Percentiles rank a stretch among this genome's conserved stretches.
Evolutionary conservation across 164 flowering plant species (phyloP).

Genomic region (Sedum album): DNA sequence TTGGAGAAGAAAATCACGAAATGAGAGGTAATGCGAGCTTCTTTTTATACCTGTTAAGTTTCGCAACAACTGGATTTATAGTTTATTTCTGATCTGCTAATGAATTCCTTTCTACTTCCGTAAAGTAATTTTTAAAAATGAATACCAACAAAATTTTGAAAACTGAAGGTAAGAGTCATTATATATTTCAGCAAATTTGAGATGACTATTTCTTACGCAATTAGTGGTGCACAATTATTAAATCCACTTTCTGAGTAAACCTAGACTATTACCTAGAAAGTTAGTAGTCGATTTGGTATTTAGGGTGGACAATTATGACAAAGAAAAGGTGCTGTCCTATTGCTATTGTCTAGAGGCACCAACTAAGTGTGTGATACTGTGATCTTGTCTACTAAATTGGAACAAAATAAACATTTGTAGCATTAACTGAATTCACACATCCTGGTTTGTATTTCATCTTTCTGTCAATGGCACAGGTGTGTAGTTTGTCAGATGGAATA

Average conservation of each 20-base stretch:
- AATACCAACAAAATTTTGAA: too few relatives aligned
- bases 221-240: neutral
- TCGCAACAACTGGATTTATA: too few relatives aligned
- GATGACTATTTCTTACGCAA: neutral
- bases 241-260: neutral
- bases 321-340: neutral
- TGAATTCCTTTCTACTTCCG: too few relatives aligned
- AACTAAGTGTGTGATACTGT: neutral
- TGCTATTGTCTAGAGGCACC: neutral
- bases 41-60: too few relatives aligned
- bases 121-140: too few relatives aligned
- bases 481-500: constrained; percentile 93
- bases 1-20: constrained; percentile 49
- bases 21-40: constrained; percentile 44
- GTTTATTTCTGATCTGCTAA: too few relatives aligned
- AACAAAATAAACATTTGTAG: neutral
- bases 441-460: neutral
- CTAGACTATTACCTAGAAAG: neutral
- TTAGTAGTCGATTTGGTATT: neutral
- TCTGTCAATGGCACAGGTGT: constrained; percentile 35
- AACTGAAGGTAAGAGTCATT: too few relatives aligned
- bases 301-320: neutral
- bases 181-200: too few relatives aligned
- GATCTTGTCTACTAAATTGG: neutral
- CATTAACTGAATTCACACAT: neutral